phyloP scores from a whole-genome alignment of 2,329 filamentous ascomycete genomes.

The Emmonsiellopsis sp. region DNA sequence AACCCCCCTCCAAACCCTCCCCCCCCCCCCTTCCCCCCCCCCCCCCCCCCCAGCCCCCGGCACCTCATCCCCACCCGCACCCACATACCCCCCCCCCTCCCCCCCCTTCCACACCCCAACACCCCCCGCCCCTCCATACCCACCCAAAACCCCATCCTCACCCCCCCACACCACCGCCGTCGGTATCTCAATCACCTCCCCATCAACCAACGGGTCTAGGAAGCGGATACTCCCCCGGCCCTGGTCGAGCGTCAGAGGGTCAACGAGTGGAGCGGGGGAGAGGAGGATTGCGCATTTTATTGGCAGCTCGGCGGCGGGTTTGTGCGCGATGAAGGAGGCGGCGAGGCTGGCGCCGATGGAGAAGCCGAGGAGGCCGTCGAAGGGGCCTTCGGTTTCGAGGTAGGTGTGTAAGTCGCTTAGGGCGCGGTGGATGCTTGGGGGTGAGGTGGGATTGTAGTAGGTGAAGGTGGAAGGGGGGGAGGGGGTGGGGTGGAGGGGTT shows the following conservation, averaged over 20 bases:
- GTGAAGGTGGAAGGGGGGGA: conserved; percentile 6
- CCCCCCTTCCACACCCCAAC: neutral
- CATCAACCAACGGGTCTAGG: neutral
- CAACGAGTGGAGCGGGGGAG: neutral
- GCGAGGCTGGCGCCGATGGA: conserved; percentile 8
- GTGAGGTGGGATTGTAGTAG: conserved; percentile 8
- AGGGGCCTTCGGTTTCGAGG: conserved; percentile 6
- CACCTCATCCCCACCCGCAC: too few species aligned
- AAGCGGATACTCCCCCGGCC: neutral
- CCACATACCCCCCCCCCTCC: neutral
- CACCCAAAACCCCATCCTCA: neutral
- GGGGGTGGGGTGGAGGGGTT: neutral
- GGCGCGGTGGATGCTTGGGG: neutral
- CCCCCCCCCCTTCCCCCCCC: too few species aligned
- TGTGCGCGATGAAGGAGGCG: neutral
- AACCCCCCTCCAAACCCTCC: too few species aligned
- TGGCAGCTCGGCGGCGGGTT: neutral
- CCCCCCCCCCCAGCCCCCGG: too few species aligned
- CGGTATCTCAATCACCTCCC: neutral
- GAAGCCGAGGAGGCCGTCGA: conserved; percentile 10
- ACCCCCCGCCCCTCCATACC: neutral
- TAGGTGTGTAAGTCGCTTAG: neutral
- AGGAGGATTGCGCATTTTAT: neutral
- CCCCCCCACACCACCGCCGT: neutral
- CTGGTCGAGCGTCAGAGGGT: neutral